Evolutionary conservation across 352 stramenopile genomes (phyloP), one percentile per base, ranked within the genome.

Genomic region (Pythium pectinolyticum): DNA sequence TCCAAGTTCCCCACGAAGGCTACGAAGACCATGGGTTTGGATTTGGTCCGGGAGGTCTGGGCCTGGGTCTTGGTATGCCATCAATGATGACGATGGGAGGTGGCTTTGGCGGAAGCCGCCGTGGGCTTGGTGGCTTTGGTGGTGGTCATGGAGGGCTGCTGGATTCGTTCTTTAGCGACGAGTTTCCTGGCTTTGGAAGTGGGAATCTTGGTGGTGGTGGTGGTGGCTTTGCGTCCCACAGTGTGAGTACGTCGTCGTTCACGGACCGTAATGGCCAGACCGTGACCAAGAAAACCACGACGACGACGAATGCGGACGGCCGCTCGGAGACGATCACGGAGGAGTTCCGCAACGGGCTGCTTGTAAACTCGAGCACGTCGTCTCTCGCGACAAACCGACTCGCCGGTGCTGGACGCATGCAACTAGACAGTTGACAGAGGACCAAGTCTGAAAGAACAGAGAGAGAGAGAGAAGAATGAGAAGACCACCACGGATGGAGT

Each of bases 221-320:
- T 6, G 75, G 70, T 22, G 74, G 74, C 5, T 80, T 85, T 15
- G 77, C 72, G 27, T 63, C 52, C 27, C 69, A 65, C 25, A 92
- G 74, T 40, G 75, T 86, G 34, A 90, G 78, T 47, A 80, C 77
- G 61, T 91, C 85, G 9, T 82, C 75, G 47, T 88, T 75, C 61
- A 89, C 73, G 12, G 82, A 94, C 48, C 80, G 69, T 20, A 88
- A 80, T 49, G 85, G 85, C 8, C 77, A 86, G 35, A 55, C 81
- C n/a, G 71, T 94, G n/a, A 90, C 70, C 7, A 85, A 86, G 58
- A 91, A 87, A 67, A 92, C 82, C 39, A 91, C 73, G 28, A 90
- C 81, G 5, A 92, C 75, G 0, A 72, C 71, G 5, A 77, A 77
- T 17, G 30, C 70, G 0, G 77, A 85, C 57, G 85, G 85, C 24